phyloP scores from a whole-genome alignment of 2,329 filamentous ascomycete genomes.

The Clarireedia sp. region DNA sequence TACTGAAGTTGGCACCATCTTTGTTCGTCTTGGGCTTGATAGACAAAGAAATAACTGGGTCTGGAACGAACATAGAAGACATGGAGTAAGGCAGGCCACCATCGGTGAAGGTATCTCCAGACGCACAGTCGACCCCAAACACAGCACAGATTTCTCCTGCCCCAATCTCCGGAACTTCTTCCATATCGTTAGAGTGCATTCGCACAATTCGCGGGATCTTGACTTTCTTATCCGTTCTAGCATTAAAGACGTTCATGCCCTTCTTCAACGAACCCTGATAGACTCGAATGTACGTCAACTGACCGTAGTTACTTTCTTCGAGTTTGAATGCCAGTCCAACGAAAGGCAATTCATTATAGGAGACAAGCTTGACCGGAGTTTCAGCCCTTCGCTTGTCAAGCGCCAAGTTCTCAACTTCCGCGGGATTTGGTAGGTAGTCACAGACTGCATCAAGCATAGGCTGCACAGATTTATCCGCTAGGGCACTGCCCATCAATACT shows the following conservation, averaged over 20 bases:
- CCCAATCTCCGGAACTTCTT: conserved; percentile 85
- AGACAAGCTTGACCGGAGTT: conserved; percentile 75
- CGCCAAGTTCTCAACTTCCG: conserved; percentile 81
- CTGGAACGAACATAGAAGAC: conserved; percentile 96
- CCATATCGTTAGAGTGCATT: conserved; percentile 99
- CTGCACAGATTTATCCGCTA: conserved; percentile 91
- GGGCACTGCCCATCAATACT: conserved; percentile 91
- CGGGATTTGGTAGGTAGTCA: conserved; percentile 89
- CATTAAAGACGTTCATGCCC: conserved; percentile 87
- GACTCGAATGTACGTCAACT: conserved; percentile 96
- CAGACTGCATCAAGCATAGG: conserved; percentile 95
- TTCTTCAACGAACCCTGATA: conserved; percentile 91
- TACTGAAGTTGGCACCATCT: conserved; percentile 90
- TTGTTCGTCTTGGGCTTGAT: conserved; percentile 93
- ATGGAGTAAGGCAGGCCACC: conserved; percentile 88
- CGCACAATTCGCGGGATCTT: conserved; percentile 95
- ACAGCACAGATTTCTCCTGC: conserved; percentile 98
- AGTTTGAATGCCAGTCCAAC: conserved; percentile 97
- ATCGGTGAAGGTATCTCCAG: conserved; percentile 96
- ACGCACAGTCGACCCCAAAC: conserved; percentile 95
- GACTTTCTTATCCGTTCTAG: conserved; percentile 89
- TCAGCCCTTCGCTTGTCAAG: conserved; percentile 77
- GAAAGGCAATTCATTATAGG: conserved; percentile 89
- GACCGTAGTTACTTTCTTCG: conserved; percentile 96
- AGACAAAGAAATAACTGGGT: conserved; percentile 94